Conservation (phyloP, 2,329 filamentous ascomycete species). For the Myriosclerotinia scirpicola region DNA sequence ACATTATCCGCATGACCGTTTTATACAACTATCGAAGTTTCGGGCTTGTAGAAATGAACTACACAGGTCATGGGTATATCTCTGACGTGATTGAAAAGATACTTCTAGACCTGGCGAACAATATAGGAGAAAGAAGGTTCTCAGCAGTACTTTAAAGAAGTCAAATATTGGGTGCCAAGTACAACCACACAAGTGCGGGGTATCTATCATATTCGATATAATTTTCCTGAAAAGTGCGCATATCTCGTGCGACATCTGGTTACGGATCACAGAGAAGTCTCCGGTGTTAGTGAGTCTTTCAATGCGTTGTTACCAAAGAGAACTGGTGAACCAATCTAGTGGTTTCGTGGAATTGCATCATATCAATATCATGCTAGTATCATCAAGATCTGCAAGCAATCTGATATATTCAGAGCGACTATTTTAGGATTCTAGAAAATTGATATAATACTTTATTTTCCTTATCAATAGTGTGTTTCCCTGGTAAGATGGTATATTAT, state of each 20-base stretch:
- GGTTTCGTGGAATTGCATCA: background rate
- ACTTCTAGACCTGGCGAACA: background rate
- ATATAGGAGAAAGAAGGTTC: background rate
- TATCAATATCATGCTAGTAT: background rate
- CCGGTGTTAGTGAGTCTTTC: background rate
- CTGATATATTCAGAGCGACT: background rate
- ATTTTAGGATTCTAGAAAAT: background rate
- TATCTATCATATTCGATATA: conserved; percentile 6
- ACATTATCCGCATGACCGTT: conserved; percentile 18
- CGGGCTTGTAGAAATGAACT: conserved; percentile 1
- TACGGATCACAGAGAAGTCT: background rate
- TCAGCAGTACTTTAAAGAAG: background rate
- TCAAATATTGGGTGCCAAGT: conserved; percentile 9
- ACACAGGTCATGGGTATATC: background rate
- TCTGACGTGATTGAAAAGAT: background rate
- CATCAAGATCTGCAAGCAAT: background rate
- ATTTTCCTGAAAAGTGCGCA: background rate
- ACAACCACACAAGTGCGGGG: conserved; percentile 13
- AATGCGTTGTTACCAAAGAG: background rate
- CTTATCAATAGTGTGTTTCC: background rate
- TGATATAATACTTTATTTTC: too few species aligned
- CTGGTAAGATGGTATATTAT: background rate
- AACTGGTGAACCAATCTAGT: background rate
- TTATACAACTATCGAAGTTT: conserved; percentile 10
- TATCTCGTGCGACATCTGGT: background rate